These are phyloP conservation scores for Trypanosoma melophagium DNA, from an alignment of 208 protist genomes.

Conservation along the genomic window DNA sequence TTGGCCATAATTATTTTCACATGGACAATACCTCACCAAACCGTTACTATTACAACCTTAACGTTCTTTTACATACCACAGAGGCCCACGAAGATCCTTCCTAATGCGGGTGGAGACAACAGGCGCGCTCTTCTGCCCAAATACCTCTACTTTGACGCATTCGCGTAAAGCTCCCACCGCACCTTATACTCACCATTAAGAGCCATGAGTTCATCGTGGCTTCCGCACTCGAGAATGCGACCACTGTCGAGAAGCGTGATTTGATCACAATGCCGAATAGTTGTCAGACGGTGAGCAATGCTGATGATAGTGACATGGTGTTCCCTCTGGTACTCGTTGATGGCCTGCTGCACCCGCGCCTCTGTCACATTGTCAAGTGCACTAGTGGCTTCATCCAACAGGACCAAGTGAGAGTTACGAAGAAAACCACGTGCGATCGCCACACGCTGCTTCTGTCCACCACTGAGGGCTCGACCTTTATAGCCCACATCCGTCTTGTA, in stretches of 20 bases:
- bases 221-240: conserved; percentile 69
- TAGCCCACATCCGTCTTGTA: conserved; percentile 72
- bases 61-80: no score
- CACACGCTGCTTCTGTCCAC: conserved; percentile 77
- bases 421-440: conserved; percentile 71
- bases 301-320: conserved; percentile 61
- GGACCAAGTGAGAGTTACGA: conserved; percentile 56
- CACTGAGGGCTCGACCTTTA: conserved; percentile 56
- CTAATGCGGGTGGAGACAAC: no score
- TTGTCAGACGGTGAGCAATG: conserved; percentile 87
- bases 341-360: conserved; percentile 64
- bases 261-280: conserved; percentile 71
- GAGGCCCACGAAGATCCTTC: no score
- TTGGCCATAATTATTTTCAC: no score
- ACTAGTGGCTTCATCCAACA: conserved; percentile 84
- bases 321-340: conserved; percentile 41
- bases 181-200: conserved; percentile 65
- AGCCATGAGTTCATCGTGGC: conserved; percentile 79
- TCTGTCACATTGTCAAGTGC: conserved; percentile 86
- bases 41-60: no score
- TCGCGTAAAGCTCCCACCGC: conserved; percentile 61
- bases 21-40: no score
- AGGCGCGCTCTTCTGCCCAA: no score
- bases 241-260: conserved; percentile 70
- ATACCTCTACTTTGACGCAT: conserved; percentile 7